Evolutionary conservation across 2,329 filamentous ascomycete genomes (phyloP), one percentile per base, ranked within the genome.

Genomic region (Fusarium sublunatum): DNA sequence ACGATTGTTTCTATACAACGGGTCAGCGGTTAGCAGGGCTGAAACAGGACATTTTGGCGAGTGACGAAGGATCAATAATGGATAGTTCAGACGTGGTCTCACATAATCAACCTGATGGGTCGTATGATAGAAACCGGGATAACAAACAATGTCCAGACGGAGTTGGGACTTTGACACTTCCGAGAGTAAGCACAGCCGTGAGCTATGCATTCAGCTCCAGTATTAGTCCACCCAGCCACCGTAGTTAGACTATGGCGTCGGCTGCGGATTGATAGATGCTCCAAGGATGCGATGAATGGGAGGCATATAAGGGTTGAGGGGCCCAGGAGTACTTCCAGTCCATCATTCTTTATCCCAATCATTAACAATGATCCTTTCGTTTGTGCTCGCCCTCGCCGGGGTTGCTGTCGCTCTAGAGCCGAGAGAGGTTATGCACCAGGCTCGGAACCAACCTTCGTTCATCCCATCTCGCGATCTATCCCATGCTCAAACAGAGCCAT

Each of bases 361-460:
- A n/a, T 32, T 42, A 29, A 54, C 39, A 40, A 70, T 71, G 68
- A 54, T 65, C 32, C 31, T 58, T 39, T 51, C 58, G 40, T 25
- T 61, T 38, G 19, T 71, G 25, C n/a, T 70, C 39, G 62, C 64
- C 58, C 54, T 71, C 6, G 57, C 43, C 0, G 66, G 68, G 36
- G 32, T 70, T 11, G 40, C 54, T 36, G 52, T 64, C 29, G 61
- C 62, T 40, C 53, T 70, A 7, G 68, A 70, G 12, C 66, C 66
- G 6, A 35, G 65, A 36, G 50, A 70, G 39, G 29, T 70, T n/a
- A 48, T 65, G 52, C 64, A 68, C 38, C 51, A 62, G 32, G 60
- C 48, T 6, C 45, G 51, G 5, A 15, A 67, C 13, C 32, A 58
- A 22, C 67, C 67, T 7, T 46, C 67, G 2, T 63, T 60, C 13